Evolutionary conservation across 306 rosid species (phyloP).

Genomic region (Fragaria ananassa): DNA sequence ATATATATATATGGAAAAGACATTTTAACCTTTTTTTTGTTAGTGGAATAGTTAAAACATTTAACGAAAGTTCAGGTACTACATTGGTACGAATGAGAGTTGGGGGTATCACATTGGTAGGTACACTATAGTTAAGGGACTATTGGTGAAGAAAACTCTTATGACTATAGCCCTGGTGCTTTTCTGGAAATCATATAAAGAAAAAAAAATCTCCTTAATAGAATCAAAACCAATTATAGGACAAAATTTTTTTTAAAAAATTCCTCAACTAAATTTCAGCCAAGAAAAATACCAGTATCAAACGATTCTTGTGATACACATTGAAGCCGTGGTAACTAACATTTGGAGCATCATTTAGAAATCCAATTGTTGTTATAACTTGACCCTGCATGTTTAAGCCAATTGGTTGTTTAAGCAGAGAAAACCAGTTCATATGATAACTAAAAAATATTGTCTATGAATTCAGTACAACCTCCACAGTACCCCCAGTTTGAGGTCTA

Average conservation of each 20-base stretch:
- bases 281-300: conserved; percentile 52
- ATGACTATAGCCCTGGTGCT: background rate
- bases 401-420: conserved; percentile 27
- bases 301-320: conserved; percentile 88
- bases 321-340: conserved; percentile 78
- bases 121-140: no score
- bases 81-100: no score
- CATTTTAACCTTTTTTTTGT: no score
- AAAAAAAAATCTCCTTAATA: background rate
- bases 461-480: conserved; percentile 50
- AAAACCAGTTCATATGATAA: conserved; percentile 8
- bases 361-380: conserved; percentile 78
- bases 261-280: background rate
- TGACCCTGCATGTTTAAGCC: conserved; percentile 40
- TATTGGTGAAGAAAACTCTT: no score
- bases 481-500: conserved; percentile 57
- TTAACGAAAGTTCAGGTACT: no score
- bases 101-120: no score
- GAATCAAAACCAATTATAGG: background rate
- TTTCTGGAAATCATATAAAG: background rate
- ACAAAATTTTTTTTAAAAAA: background rate
- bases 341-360: conserved; percentile 83
- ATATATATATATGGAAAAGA: no score
- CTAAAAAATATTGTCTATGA: background rate
- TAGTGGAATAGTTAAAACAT: no score